Conservation (phyloP, 108 stramenopile species). For the Stephanodiscus minutulus region DNA sequence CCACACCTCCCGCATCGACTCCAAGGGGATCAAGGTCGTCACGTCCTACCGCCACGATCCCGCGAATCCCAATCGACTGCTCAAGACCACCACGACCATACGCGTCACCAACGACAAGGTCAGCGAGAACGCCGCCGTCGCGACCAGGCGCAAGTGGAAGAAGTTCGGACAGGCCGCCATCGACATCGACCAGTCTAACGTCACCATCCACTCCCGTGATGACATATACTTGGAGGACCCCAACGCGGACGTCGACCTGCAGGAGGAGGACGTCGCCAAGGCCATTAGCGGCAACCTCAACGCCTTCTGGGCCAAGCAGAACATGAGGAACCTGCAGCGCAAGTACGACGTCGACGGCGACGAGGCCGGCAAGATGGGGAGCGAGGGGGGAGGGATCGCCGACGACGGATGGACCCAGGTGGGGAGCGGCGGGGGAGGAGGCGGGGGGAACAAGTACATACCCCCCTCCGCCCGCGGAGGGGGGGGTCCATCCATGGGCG, state of each 20-base stretch:
- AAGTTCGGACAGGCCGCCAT: constrained; percentile 79
- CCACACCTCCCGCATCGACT: constrained; percentile 78
- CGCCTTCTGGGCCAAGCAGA: constrained; percentile 91
- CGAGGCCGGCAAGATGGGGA: constrained; percentile 44
- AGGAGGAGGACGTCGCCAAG: constrained; percentile 82
- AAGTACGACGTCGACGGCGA: constrained; percentile 86
- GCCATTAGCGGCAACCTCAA: constrained; percentile 84
- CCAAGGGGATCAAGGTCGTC: constrained; percentile 85
- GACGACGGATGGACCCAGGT: constrained; percentile 83
- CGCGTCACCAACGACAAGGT: constrained; percentile 59
- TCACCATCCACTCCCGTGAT: constrained; percentile 82
- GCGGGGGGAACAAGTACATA: constrained; percentile 69
- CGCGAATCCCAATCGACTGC: constrained; percentile 60
- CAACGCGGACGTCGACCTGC: constrained; percentile 83
- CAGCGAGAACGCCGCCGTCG: constrained; percentile 67
- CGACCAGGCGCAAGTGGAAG: constrained; percentile 76
- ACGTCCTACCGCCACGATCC: constrained; percentile 82
- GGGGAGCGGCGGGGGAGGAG: constrained; percentile 55
- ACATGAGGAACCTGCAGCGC: constrained; percentile 79
- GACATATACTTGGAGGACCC: constrained; percentile 88
- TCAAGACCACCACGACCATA: constrained; percentile 82
- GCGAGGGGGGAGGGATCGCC: constrained; percentile 48
- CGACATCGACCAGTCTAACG: constrained; percentile 69
- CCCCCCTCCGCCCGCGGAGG: constrained; percentile 69
- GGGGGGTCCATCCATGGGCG: constrained; percentile 55